Base-by-base conservation (phyloP, 1,284 basidiomycete genomes). In the Cryptococcus floricola region DNA sequence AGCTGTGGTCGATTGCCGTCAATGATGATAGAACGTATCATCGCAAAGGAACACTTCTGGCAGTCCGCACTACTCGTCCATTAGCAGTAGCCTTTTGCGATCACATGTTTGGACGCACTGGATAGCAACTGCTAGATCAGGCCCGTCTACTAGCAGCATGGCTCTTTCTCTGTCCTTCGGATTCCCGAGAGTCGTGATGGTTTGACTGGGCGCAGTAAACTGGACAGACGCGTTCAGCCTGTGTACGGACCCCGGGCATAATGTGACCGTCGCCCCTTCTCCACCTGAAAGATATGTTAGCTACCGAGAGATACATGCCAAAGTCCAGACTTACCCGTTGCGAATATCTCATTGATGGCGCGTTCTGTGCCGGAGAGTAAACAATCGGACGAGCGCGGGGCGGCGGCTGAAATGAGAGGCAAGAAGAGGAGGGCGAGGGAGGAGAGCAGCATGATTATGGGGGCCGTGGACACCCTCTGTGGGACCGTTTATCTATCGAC, bases 1-100 rank as follows among this genome's bases (percentile, higher is more conserved):
- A 78, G 50, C 18, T 68, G 60, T 2, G 77, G 76, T 47, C 77
- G 59, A 52, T 77, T 77, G 1, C 77, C 77, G 54, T 78, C 75
- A 37, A 78, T 61, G 31, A 74, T 65, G 10, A 78, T 59, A 4
- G 72, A 71, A 39, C 60, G 53, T 44, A 78, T 68, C 12, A 62
- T 64, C 2, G 68, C 68, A 23, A 54, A 46, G 8, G 63, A 61
- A 59, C 77, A 78, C 14, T 60, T 43, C 16, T 63, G 61, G 60
- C 76, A 78, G 60, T 78, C 77, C 37, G 73, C 76, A 41, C 77
- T 78, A 31, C 16, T 6, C 7, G 25, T 60, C 50, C 60, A 44
- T 16, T 5, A 25, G 46, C 19, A 19, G 3, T 39, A 10, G 13
- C 39, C 9, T 37, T n/a, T 19, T 27, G 8, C 6, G 19, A 7